Conservation (phyloP, 768 basidiomycete genomes). For the Termitomyces sp. region DNA sequence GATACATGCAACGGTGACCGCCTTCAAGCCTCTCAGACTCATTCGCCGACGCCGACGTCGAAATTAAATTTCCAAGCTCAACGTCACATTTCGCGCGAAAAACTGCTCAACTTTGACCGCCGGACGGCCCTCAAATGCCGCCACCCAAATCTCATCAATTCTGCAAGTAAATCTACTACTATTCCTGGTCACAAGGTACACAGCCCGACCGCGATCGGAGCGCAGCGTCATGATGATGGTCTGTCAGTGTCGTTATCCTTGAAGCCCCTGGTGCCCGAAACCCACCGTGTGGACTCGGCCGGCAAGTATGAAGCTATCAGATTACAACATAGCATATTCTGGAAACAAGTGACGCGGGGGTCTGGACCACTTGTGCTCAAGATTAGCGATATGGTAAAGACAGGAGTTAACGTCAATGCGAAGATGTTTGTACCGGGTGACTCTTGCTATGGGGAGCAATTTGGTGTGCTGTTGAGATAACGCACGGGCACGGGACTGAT, state of each 20-base stretch:
- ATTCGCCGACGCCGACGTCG: too few species aligned
- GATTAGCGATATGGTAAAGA: constrained; percentile 8
- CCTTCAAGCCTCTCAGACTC: too few species aligned
- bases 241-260: not conserved
- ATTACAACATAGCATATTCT: constrained; percentile 2
- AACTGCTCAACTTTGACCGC: not conserved
- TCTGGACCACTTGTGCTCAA: constrained; percentile 6
- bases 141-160: not conserved
- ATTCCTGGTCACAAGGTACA: not conserved
- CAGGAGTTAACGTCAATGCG: not conserved
- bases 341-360: constrained; percentile 8
- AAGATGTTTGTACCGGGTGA: constrained; percentile 7
- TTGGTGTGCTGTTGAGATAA: constrained; percentile 3
- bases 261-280: not conserved
- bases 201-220: not conserved
- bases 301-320: not conserved
- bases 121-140: not conserved
- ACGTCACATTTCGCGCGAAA: not conserved
- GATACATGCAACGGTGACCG: too few species aligned
- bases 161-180: not conserved
- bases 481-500: too few species aligned
- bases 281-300: not conserved
- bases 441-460: constrained; percentile 8
- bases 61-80: not conserved
- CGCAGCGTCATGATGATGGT: not conserved